These are phyloP conservation scores for Mycena galopus DNA, from an alignment of 768 basidiomycete species.

Conservation along the genomic window DNA sequence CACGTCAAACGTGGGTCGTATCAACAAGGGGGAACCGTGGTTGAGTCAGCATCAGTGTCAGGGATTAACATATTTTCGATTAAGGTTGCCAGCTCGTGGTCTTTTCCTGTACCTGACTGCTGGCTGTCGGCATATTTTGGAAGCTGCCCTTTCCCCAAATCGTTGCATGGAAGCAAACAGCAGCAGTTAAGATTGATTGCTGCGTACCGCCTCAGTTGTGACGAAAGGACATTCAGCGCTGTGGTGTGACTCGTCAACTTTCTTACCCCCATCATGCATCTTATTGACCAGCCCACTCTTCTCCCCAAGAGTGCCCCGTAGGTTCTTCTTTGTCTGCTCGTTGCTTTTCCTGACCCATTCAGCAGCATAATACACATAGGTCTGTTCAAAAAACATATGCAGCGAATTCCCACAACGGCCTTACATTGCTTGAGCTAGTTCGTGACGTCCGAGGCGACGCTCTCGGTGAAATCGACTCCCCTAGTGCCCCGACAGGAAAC, in stretches of 20 bases:
- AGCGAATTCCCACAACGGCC: no score
- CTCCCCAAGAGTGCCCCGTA: neutral
- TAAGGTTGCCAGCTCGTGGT: no score
- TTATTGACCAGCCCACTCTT: neutral
- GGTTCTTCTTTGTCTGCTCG: neutral
- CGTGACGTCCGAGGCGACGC: slow-evolving; percentile 32
- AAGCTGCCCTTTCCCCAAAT: no score
- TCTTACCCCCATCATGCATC: slow-evolving; percentile 10
- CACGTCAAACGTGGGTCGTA: no score
- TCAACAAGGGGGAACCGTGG: no score
- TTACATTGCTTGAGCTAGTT: slow-evolving; percentile 4
- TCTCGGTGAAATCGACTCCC: slow-evolving; percentile 29
- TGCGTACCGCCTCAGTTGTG: slow-evolving; percentile 8
- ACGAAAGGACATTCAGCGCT: neutral
- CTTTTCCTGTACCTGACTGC: no score
- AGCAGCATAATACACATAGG: slow-evolving; percentile 21
- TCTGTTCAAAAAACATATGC: neutral
- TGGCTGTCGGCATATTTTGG: no score
- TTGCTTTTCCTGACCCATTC: neutral
- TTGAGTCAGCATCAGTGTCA: no score
- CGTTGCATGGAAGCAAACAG: neutral
- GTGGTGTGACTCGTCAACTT: slow-evolving; percentile 18
- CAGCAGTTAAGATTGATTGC: neutral
- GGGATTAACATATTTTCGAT: no score
- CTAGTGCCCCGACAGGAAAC: slow-evolving; percentile 16